Evolutionary conservation across 306 rosid genomes (phyloP).

Genomic region (Parietaria judaica): DNA sequence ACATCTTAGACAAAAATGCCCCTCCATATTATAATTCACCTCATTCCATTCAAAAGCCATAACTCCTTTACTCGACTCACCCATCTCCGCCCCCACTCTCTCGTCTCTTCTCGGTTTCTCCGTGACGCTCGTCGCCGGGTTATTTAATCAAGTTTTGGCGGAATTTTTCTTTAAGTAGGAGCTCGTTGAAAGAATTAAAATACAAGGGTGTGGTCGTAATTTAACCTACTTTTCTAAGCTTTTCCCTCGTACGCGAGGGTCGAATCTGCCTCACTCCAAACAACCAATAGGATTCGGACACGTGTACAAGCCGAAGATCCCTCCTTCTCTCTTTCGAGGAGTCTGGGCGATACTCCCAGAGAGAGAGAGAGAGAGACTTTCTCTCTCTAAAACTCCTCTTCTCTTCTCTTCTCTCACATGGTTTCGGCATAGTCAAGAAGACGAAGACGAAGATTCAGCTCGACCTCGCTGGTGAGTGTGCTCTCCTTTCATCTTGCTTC

Average conservation of each 20-base stretch:
- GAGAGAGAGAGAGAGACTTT: constrained; percentile 18
- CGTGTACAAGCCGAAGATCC: constrained; percentile 7
- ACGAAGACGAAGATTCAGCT: constrained; percentile 13
- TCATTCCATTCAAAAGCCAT: too few species aligned
- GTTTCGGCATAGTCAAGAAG: constrained; percentile 17
- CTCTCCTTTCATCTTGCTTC: neutral
- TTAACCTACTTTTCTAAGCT: neutral
- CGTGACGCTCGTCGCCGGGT: too few species aligned
- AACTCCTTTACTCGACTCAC: too few species aligned
- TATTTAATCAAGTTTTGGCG: too few species aligned
- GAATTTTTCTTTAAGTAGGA: too few species aligned
- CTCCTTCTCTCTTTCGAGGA: constrained; percentile 13
- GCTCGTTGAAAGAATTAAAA: too few species aligned
- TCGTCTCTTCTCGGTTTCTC: too few species aligned
- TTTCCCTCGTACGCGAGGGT: constrained; percentile 20
- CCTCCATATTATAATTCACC: neutral
- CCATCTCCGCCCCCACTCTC: too few species aligned
- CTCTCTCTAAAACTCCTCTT: constrained; percentile 15
- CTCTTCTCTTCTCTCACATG: constrained; percentile 31
- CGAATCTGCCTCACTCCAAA: neutral
- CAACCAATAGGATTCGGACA: constrained; percentile 20
- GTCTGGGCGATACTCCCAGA: constrained; percentile 24
- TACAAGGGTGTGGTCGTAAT: neutral
- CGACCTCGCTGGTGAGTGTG: constrained; percentile 22
- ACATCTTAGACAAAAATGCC: too few species aligned